These are phyloP conservation scores for Nitzschia inconspicua DNA, from an alignment of 108 stramenopile species.

Conservation along the genomic window DNA sequence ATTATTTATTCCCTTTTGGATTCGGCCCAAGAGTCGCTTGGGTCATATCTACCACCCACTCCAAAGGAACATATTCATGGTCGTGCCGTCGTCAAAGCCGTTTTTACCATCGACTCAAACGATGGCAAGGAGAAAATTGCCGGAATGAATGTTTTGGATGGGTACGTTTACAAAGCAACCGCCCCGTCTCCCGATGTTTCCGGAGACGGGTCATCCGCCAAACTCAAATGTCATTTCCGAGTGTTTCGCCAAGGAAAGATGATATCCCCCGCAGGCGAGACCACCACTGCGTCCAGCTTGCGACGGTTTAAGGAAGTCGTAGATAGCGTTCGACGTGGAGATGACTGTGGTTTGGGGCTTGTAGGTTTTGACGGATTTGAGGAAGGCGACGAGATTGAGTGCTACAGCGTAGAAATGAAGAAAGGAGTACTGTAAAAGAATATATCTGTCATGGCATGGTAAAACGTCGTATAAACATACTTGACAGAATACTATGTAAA, in stretches of 20 bases:
- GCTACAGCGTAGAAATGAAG: constrained; percentile 72
- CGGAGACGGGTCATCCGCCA: neutral
- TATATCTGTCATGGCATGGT: too few relatives aligned
- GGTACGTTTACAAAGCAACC: constrained; percentile 56
- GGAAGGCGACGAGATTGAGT: constrained; percentile 75
- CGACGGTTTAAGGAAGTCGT: constrained; percentile 74
- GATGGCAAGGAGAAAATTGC: constrained; percentile 60
- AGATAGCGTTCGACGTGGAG: constrained; percentile 57
- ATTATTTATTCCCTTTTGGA: constrained; percentile 83
- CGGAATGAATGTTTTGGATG: constrained; percentile 65
- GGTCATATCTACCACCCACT: constrained; percentile 45
- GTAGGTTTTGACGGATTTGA: constrained; percentile 58
- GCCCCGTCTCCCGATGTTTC: neutral
- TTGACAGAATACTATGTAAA: too few relatives aligned
- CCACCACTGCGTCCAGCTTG: constrained; percentile 54
- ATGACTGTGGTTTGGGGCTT: constrained; percentile 79
- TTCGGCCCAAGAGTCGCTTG: constrained; percentile 68
- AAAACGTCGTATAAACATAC: too few relatives aligned
- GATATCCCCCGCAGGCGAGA: constrained; percentile 48
- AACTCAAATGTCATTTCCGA: constrained; percentile 48
- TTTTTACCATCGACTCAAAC: constrained; percentile 60
- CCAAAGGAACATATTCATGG: constrained; percentile 63
- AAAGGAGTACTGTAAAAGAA: constrained; percentile 15
- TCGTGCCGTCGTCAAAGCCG: constrained; percentile 61
- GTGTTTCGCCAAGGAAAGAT: constrained; percentile 54